Percentiles rank a stretch among this genome's conserved stretches.
Evolutionary conservation across 2,329 filamentous ascomycete genomes (phyloP).

Genomic region (Aspergillus sp.): DNA sequence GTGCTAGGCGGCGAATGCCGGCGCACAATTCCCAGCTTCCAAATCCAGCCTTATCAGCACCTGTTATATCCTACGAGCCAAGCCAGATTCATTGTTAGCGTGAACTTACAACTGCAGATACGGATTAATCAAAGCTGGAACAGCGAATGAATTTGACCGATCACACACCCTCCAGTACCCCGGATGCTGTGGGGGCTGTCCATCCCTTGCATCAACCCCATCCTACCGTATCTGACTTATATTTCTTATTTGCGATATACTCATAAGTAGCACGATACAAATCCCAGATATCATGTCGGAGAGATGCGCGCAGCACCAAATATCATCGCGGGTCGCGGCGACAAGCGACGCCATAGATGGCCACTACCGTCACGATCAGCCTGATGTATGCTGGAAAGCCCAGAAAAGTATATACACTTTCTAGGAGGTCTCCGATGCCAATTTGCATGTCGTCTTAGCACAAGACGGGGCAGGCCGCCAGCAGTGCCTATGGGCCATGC

Average conservation of each 20-base stretch:
- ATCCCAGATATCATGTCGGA: neutral
- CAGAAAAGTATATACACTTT: slow-evolving; percentile 6
- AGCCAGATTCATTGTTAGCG: slow-evolving; percentile 2
- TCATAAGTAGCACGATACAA: neutral
- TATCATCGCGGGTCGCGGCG: too few relatives aligned
- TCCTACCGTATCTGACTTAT: slow-evolving; percentile 32
- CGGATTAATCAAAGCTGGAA: slow-evolving; percentile 39
- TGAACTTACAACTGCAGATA: slow-evolving; percentile 40
- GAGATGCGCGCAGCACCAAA: neutral
- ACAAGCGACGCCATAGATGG: too few relatives aligned
- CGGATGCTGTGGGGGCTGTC: slow-evolving; percentile 31
- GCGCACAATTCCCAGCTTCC: slow-evolving; percentile 31
- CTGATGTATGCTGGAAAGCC: too few relatives aligned
- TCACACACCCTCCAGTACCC: slow-evolving; percentile 34
- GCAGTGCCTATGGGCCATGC: slow-evolving; percentile 10
- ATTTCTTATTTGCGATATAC: neutral
- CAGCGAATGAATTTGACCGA: slow-evolving; percentile 34
- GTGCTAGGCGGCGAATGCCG: slow-evolving; percentile 41
- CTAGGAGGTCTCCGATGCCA: slow-evolving; percentile 32
- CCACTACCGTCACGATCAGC: too few relatives aligned
- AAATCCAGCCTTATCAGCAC: slow-evolving; percentile 10
- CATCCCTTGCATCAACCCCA: slow-evolving; percentile 11
- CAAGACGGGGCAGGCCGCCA: slow-evolving; percentile 30
- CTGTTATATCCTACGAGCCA: neutral
- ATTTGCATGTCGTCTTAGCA: slow-evolving; percentile 2